Conservation (phyloP, 345 rosid species). For the Ceriops decandra region DNA sequence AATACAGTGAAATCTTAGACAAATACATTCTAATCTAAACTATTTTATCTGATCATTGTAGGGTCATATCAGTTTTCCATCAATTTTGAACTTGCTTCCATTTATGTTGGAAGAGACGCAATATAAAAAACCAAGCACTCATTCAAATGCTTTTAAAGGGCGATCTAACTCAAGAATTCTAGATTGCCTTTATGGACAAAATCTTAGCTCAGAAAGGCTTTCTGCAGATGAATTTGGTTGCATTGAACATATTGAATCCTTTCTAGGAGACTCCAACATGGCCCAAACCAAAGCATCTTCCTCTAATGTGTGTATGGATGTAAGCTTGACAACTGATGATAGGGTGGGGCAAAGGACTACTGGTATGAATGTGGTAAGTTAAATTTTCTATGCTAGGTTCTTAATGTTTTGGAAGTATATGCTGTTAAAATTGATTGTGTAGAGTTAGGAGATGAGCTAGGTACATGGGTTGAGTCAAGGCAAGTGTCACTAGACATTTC, state of each 20-base stretch:
- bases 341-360: slow-evolving; percentile 32
- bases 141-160: slow-evolving; percentile 15
- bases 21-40: neutral
- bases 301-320: slow-evolving; percentile 3
- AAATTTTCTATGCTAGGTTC: neutral
- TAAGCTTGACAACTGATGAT: slow-evolving; percentile 14
- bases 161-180: slow-evolving; percentile 18
- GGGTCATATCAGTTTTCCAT: slow-evolving; percentile 63
- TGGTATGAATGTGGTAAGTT: neutral
- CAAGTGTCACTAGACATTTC: neutral
- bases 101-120: slow-evolving; percentile 31
- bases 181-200: slow-evolving; percentile 22
- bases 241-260: slow-evolving; percentile 2
- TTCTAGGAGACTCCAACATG: slow-evolving; percentile 18
- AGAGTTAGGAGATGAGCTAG: neutral
- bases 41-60: slow-evolving; percentile 20
- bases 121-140: slow-evolving; percentile 24
- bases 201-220: slow-evolving; percentile 10
- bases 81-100: slow-evolving; percentile 51
- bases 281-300: slow-evolving; percentile 8
- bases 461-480: slow-evolving; percentile 1
- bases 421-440: neutral
- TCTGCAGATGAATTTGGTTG: slow-evolving; percentile 14
- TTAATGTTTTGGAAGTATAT: neutral
- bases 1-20: slow-evolving; percentile 1